phyloP scores from a whole-genome alignment of 2,329 filamentous ascomycete species.

The Colletotrichum sp. region DNA sequence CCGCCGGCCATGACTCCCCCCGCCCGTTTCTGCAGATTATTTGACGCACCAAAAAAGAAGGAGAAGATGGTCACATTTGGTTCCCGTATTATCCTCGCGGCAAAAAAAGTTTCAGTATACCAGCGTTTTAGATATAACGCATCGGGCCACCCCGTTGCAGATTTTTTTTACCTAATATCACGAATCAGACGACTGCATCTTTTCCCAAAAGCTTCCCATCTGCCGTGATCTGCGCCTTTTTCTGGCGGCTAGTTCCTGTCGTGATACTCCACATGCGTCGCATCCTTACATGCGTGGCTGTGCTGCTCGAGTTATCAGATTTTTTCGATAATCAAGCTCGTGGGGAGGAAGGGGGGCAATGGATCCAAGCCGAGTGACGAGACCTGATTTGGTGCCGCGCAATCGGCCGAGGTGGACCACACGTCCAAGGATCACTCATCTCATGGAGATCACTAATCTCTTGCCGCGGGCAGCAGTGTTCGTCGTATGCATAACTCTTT shows the following conservation, averaged over 20 bases:
- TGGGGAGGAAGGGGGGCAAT: not conserved
- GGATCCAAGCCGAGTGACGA: not conserved
- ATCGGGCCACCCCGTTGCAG: constrained; percentile 4
- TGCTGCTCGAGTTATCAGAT: not conserved
- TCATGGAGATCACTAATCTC: not conserved
- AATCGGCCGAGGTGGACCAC: not conserved
- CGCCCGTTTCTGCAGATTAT: not conserved
- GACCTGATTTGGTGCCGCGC: not conserved
- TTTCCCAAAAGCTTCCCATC: not conserved
- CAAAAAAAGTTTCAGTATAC: not conserved
- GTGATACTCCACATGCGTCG: not conserved
- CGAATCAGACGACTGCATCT: constrained; percentile 8
- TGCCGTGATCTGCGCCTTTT: constrained; percentile 10
- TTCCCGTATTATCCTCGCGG: not conserved
- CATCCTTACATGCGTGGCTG: not conserved
- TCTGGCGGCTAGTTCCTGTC: not conserved
- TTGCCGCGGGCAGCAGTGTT: not conserved
- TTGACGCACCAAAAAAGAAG: not conserved
- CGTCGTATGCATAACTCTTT: not conserved
- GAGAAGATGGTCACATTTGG: not conserved
- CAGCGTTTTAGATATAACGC: constrained; percentile 20
- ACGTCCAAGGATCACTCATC: not conserved
- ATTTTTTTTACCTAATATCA: constrained; percentile 18
- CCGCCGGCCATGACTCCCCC: not conserved
- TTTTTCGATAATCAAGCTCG: not conserved